Percentiles rank a stretch among this genome's conserved stretches.
These are phyloP conservation scores for Vigna hirtella DNA, from an alignment of 306 rosid species.

Conservation along the genomic window DNA sequence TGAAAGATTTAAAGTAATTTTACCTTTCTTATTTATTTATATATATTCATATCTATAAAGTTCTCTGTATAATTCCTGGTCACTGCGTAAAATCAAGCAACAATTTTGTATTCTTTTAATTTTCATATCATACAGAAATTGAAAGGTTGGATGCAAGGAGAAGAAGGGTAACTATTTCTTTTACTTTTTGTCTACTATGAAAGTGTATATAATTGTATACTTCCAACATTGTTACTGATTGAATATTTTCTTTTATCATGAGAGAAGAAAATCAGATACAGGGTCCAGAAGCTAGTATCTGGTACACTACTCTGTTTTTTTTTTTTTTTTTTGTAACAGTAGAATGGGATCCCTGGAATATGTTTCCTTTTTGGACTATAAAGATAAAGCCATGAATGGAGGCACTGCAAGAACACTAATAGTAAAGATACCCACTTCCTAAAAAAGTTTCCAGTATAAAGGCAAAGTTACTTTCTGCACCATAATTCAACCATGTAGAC, in stretches of 20 bases:
- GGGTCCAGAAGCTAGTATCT: neutral
- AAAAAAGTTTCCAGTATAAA: conserved; percentile 1
- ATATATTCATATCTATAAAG: neutral
- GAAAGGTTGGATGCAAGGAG: no score
- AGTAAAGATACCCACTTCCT: conserved; percentile 22
- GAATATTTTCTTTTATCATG: no score
- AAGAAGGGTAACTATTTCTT: no score
- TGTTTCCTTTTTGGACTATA: conserved; percentile 19
- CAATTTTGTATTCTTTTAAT: neutral
- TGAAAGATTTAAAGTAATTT: no score
- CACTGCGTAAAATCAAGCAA: conserved; percentile 4
- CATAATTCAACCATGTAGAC: conserved; percentile 12
- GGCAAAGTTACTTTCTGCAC: conserved; percentile 36
- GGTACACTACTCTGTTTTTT: neutral
- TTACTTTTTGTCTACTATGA: no score
- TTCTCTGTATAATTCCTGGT: neutral
- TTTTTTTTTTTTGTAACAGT: neutral
- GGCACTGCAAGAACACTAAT: neutral
- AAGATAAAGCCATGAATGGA: conserved; percentile 31
- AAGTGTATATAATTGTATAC: no score
- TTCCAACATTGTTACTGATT: no score
- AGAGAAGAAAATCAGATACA: no score
- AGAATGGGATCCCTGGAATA: conserved; percentile 9
- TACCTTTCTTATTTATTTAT: no score
- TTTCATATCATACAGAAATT: no score